These are phyloP conservation scores for Aquilaria malaccensis DNA, from an alignment of 345 rosid genomes.

Conservation along the genomic window DNA sequence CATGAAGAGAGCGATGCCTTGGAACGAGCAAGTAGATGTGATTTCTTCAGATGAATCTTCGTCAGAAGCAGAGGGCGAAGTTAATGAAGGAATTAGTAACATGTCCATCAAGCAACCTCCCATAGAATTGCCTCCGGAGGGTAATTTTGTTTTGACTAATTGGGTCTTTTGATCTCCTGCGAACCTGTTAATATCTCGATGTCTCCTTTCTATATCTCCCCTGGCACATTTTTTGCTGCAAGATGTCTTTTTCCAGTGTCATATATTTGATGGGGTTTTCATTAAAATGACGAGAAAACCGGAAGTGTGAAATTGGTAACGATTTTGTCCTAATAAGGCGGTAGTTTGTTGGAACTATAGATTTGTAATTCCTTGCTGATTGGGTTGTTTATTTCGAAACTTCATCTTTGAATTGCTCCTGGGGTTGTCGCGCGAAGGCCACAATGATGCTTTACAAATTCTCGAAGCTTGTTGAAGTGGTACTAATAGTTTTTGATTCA, in stretches of 20 bases:
- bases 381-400: too few relatives aligned
- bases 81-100: conserved; percentile 13
- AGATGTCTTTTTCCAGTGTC: neutral
- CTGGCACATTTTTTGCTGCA: too few relatives aligned
- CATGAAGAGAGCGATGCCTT: conserved; percentile 49
- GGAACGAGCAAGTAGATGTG: conserved; percentile 43
- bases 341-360: too few relatives aligned
- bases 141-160: conserved; percentile 18
- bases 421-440: too few relatives aligned
- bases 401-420: too few relatives aligned
- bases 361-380: too few relatives aligned
- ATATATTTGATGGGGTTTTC: neutral
- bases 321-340: too few relatives aligned
- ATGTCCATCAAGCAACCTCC: conserved; percentile 15
- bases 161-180: conserved; percentile 1
- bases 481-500: too few relatives aligned
- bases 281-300: neutral
- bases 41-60: conserved; percentile 52
- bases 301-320: too few relatives aligned
- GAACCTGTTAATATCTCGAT: neutral
- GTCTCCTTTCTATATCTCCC: too few relatives aligned
- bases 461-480: neutral
- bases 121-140: conserved; percentile 32
- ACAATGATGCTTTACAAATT: neutral
- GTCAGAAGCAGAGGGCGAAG: conserved; percentile 37